Evolutionary conservation across 768 basidiomycete species (phyloP).

Genomic region (Cystobasidiopsis lactophilus): DNA sequence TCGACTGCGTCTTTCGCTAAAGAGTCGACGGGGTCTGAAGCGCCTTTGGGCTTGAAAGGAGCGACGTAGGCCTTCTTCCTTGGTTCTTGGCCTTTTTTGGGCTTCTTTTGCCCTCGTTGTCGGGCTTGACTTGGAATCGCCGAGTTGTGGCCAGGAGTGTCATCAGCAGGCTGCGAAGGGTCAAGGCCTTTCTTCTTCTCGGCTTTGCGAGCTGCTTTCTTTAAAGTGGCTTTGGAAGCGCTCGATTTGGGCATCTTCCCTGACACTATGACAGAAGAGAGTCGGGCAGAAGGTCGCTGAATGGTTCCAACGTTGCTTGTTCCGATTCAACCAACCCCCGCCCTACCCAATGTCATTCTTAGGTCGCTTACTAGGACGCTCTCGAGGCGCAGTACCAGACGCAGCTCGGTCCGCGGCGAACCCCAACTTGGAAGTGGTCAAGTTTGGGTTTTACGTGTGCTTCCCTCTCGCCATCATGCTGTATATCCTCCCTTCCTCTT

Average conservation of each 20-base stretch:
- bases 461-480: conserved; percentile 4
- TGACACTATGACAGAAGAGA: background rate
- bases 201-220: background rate
- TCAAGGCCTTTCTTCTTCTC: too few relatives aligned
- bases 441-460: background rate
- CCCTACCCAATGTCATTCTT: too few relatives aligned
- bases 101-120: conserved; percentile 2
- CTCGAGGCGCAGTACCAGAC: too few relatives aligned
- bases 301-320: too few relatives aligned
- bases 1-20: conserved; percentile 4
- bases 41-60: conserved; percentile 4
- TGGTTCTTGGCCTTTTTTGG: background rate
- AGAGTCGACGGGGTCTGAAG: conserved; percentile 5
- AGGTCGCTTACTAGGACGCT: too few relatives aligned
- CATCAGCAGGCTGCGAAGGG: too few relatives aligned
- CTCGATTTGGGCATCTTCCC: background rate
- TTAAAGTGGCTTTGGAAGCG: background rate
- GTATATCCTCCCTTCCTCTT: conserved; percentile 1
- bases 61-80: conserved; percentile 5
- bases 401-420: background rate
- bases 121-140: too few relatives aligned
- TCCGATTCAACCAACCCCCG: too few relatives aligned
- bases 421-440: background rate
- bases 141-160: too few relatives aligned
- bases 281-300: too few relatives aligned